Conservation (phyloP, 352 stramenopile genomes). For the Pythium periplocum region DNA sequence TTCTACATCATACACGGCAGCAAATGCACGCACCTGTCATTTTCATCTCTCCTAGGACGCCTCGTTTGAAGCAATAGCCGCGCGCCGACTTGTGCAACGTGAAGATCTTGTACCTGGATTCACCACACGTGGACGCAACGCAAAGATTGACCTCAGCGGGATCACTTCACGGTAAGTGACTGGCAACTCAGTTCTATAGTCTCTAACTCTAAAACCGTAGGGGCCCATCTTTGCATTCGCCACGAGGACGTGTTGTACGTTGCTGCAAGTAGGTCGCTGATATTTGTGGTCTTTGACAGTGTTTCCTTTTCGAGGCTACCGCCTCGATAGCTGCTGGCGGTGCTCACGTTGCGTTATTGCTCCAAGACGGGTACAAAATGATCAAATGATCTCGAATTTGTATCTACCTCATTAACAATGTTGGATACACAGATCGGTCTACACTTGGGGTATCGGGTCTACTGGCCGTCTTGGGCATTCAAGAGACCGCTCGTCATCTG, state of each 20-base stretch:
- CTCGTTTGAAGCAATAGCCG: constrained; percentile 42
- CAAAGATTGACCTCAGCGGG: constrained; percentile 62
- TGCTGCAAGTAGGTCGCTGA: constrained; percentile 3
- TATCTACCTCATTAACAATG: no score
- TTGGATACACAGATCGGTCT: constrained; percentile 49
- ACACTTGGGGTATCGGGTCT: constrained; percentile 86
- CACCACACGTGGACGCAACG: constrained; percentile 49
- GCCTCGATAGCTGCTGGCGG: constrained; percentile 39
- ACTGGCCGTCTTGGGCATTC: constrained; percentile 79
- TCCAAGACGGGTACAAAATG: constrained; percentile 69
- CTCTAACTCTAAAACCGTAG: constrained; percentile 14
- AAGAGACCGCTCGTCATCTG: constrained; percentile 36
- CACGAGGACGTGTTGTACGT: constrained; percentile 46
- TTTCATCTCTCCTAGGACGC: constrained; percentile 25
- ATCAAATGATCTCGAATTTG: neutral
- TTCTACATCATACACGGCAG: neutral
- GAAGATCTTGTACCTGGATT: constrained; percentile 57
- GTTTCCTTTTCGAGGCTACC: neutral
- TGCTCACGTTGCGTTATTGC: constrained; percentile 73
- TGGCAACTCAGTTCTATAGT: neutral
- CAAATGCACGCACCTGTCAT: no score
- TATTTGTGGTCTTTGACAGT: neutral
- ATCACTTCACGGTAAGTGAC: constrained; percentile 65
- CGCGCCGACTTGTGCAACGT: constrained; percentile 43
- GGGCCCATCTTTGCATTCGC: constrained; percentile 52